Evolutionary conservation across 768 basidiomycete species (phyloP).

Genomic region (Leccinum subgranulosum): DNA sequence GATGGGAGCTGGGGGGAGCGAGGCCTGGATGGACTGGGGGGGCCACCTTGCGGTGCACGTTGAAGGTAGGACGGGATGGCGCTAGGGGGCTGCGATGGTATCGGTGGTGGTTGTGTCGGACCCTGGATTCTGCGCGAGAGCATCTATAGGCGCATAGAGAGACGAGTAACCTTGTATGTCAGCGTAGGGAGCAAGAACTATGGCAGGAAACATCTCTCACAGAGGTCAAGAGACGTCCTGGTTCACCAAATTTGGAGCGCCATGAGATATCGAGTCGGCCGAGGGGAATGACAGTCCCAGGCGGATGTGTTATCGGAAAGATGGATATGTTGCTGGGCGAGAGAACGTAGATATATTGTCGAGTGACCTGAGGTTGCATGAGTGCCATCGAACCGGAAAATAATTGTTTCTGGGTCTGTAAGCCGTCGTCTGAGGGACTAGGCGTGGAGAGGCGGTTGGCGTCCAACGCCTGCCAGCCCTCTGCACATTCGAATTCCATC

Average conservation of each 20-base stretch:
- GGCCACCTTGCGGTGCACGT: slow-evolving; percentile 39
- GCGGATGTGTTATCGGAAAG: slow-evolving; percentile 48
- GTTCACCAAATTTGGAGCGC: slow-evolving; percentile 82
- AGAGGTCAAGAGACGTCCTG: slow-evolving; percentile 83
- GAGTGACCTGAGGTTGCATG: slow-evolving; percentile 79
- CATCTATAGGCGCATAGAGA: slow-evolving; percentile 38
- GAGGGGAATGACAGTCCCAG: slow-evolving; percentile 73
- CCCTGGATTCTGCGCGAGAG: slow-evolving; percentile 78
- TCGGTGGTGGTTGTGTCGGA: slow-evolving; percentile 29
- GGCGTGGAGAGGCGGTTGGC: slow-evolving; percentile 38
- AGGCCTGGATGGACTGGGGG: slow-evolving; percentile 45
- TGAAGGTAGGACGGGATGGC: slow-evolving; percentile 80
- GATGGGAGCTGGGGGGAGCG: slow-evolving; percentile 55
- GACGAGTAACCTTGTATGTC: neutral
- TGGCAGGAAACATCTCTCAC: slow-evolving; percentile 30
- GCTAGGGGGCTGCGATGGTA: slow-evolving; percentile 50
- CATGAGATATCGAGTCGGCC: slow-evolving; percentile 89
- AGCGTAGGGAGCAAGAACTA: neutral
- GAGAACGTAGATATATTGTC: slow-evolving; percentile 88
- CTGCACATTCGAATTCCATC: slow-evolving; percentile 75
- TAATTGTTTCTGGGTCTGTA: slow-evolving; percentile 32
- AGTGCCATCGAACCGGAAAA: slow-evolving; percentile 64
- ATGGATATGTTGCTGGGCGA: slow-evolving; percentile 45
- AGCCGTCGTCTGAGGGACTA: neutral
- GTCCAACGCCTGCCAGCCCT: slow-evolving; percentile 61